phyloP scores from a whole-genome alignment of 306 rosid genomes.

The Medicago lupulina region DNA sequence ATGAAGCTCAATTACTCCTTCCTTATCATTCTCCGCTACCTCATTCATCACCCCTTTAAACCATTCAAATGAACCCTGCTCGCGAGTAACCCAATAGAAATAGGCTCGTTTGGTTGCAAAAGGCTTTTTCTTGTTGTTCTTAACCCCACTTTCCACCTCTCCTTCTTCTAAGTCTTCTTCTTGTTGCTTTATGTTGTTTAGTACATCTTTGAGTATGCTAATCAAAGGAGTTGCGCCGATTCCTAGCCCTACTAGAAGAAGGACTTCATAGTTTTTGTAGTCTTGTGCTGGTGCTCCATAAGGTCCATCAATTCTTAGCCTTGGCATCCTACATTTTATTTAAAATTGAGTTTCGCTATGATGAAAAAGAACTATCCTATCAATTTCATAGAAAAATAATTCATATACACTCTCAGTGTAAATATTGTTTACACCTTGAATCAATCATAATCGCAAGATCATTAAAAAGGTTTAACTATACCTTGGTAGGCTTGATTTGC shows the following conservation, averaged over 20 bases:
- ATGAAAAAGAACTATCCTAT: neutral
- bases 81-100: slow-evolving; percentile 92
- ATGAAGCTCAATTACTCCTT: slow-evolving; percentile 74
- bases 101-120: slow-evolving; percentile 78
- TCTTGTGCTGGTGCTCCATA: slow-evolving; percentile 97
- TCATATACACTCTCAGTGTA: neutral
- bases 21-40: slow-evolving; percentile 70
- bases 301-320: slow-evolving; percentile 74
- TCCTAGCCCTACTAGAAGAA: slow-evolving; percentile 87
- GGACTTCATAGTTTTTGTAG: slow-evolving; percentile 81
- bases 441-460: no score
- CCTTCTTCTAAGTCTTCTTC: slow-evolving; percentile 64
- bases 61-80: slow-evolving; percentile 92
- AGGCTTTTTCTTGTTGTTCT: slow-evolving; percentile 54
- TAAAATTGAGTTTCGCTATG: neutral
- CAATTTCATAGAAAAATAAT: neutral
- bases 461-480: neutral
- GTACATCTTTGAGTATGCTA: slow-evolving; percentile 85
- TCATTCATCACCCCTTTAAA: slow-evolving; percentile 84
- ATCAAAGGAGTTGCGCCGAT: slow-evolving; percentile 89
- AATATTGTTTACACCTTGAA: neutral
- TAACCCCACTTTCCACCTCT: slow-evolving; percentile 35
- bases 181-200: slow-evolving; percentile 73
- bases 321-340: slow-evolving; percentile 70
- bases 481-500: slow-evolving; percentile 65